Evolutionary conservation across 345 rosid species (phyloP).

Genomic region (Hirschfeldia incana): DNA sequence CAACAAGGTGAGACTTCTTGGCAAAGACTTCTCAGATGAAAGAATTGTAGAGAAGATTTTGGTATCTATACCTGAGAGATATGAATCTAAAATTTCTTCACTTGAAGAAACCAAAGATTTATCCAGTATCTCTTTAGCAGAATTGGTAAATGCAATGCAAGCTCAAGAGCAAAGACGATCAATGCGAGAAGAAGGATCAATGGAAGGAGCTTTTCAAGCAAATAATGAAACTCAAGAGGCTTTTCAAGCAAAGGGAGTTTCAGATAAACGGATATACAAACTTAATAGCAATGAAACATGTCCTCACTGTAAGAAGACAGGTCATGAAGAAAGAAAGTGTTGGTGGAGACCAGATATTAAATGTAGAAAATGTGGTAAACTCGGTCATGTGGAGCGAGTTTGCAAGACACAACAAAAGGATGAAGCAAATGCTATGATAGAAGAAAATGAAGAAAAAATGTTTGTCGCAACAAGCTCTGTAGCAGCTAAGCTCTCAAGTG

Average conservation of each 20-base stretch:
- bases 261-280: too few relatives aligned
- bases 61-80: background rate
- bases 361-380: too few relatives aligned
- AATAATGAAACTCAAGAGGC: too few relatives aligned
- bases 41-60: background rate
- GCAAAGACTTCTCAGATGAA: background rate
- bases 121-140: background rate
- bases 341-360: too few relatives aligned
- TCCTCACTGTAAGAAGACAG: too few relatives aligned
- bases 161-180: background rate
- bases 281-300: too few relatives aligned
- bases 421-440: background rate
- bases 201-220: too few relatives aligned
- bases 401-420: background rate
- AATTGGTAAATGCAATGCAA: background rate
- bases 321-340: too few relatives aligned
- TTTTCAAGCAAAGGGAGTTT: too few relatives aligned
- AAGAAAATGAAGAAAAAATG: background rate
- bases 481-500: background rate
- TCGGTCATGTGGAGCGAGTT: too few relatives aligned
- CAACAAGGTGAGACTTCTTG: background rate
- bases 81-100: background rate
- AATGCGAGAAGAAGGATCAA: too few relatives aligned
- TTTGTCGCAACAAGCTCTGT: background rate
- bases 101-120: background rate